Base-by-base conservation (phyloP, 108 stramenopile species). In the Aurantiochytrium sp. region DNA sequence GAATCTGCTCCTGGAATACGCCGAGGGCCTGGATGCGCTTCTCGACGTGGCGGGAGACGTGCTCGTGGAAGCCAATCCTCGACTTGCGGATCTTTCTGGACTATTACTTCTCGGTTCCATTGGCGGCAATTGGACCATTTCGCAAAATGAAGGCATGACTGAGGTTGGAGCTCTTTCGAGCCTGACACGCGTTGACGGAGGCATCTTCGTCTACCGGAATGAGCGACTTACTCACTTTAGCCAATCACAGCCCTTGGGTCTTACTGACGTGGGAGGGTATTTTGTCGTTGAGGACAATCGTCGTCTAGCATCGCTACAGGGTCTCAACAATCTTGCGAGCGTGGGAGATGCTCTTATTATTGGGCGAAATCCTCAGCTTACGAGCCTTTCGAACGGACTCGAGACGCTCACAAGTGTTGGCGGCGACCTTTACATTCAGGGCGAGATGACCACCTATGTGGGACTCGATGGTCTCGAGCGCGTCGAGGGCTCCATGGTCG, bases 281-380 rank as follows among this genome's bases (percentile, higher is more conserved):
- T 23, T 83, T 18, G 51, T 83, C n/a, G 49, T 83, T 12, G 76
- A 83, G 10, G 76, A 83, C 76, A 83, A 83, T 53, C 76, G 76
- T 45, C 45, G 51, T 8, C 28, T 83, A 6, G 28, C 1, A 12
- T 53, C 49, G 43, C 76, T 83, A 12, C 2, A 53, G 19, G 76
- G 49, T 16, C 45, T 83, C 6, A 28, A 53, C 25, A 83, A 83
- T 83, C n/a, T 83, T 6, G n/a, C n/a, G 6, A 12, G n/a, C 16
- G 76, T 83, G 10, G 51, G 23, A 6, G 76, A 1, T 43, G 44
- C 76, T 16, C 5, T 83, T 23, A 53, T 53, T 23, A 35, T 83
- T 6, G 76, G 49, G 12, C 76, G 76, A 6, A 23, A 21, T 0
- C 76, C 76, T 53, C 19, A 83, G 4, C 51, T 83, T 47, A 12